A percentile compares a stretch with the other conserved stretches of the same genome.
Evolutionary conservation across 1,139 yeast species (phyloP).

Genomic region (Trichomonascaceae sp.): DNA sequence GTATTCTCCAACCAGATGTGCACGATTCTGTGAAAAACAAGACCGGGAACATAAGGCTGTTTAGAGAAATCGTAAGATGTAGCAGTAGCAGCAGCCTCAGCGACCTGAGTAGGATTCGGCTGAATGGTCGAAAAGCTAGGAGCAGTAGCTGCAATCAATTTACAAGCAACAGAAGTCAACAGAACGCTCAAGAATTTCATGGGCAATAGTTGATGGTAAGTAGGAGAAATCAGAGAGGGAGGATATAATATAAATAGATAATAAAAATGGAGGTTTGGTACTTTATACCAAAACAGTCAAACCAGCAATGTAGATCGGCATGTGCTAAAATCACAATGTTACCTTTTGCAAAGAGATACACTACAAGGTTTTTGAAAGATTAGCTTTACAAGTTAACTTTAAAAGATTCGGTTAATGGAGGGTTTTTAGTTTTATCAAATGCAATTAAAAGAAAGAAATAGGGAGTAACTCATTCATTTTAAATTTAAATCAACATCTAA

Average conservation of each 20-base stretch:
- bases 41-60: conserved; percentile 34
- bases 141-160: conserved; percentile 20
- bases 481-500: too few relatives aligned
- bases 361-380: not conserved
- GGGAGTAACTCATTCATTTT: too few relatives aligned
- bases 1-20: conserved; percentile 46
- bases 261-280: too few relatives aligned
- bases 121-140: conserved; percentile 34
- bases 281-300: not conserved
- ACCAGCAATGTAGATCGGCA: not conserved
- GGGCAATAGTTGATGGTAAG: not conserved
- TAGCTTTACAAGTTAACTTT: not conserved
- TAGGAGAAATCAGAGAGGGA: not conserved
- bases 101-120: conserved; percentile 35
- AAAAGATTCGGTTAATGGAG: too few relatives aligned
- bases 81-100: conserved; percentile 38
- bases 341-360: not conserved
- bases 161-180: not conserved
- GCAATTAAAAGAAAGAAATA: not conserved
- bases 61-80: conserved; percentile 29
- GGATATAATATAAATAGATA: not conserved
- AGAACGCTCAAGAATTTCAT: not conserved
- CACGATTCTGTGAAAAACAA: conserved; percentile 39
- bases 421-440: too few relatives aligned
- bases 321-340: not conserved